Conservation (phyloP, 768 basidiomycete species). For the Tulasnella sp. region DNA sequence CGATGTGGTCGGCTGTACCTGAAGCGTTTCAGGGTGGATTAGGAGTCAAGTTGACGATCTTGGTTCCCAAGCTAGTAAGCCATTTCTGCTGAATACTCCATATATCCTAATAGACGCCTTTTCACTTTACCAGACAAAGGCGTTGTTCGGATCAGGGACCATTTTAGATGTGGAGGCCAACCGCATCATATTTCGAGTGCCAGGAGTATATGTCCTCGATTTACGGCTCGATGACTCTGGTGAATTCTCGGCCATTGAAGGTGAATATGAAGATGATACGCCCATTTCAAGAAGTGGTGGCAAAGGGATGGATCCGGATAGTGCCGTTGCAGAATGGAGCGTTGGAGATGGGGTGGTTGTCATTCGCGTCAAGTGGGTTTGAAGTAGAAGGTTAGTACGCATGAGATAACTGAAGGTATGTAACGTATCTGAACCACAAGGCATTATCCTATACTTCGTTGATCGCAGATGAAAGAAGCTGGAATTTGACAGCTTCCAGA, state of each 20-base stretch:
- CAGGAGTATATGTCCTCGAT: constrained; percentile 38
- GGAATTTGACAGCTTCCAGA: no score
- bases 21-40: constrained; percentile 16
- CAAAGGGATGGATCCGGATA: constrained; percentile 37
- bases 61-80: constrained; percentile 48
- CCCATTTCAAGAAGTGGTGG: background rate
- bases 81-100: background rate
- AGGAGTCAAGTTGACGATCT: constrained; percentile 36
- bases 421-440: background rate
- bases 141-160: constrained; percentile 31
- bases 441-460: no score
- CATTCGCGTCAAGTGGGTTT: constrained; percentile 22
- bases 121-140: background rate
- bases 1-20: constrained; percentile 9
- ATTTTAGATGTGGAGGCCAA: constrained; percentile 55
- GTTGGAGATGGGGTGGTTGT: constrained; percentile 40
- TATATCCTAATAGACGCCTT: background rate
- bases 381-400: no score
- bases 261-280: background rate
- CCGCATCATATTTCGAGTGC: constrained; percentile 41
- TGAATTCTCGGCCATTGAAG: constrained; percentile 30
- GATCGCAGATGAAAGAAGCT: no score
- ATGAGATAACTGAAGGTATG: background rate
- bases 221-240: constrained; percentile 33
- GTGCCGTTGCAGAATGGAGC: constrained; percentile 54